Evolutionary conservation across 129 eudicot genomes (phyloP).

Genomic region (Helichrysum umbraculigerum): DNA sequence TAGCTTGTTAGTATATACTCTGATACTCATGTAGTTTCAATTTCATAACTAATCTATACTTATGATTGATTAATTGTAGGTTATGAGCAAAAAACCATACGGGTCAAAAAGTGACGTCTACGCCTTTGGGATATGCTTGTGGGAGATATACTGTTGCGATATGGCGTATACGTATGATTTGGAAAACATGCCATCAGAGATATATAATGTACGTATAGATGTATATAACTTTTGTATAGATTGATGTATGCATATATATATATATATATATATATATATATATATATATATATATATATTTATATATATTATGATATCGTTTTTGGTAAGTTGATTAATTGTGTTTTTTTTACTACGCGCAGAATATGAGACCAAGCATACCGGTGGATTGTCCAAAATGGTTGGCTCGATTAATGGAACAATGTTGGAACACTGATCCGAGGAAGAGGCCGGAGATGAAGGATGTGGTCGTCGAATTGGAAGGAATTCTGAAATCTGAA

Average conservation of each 20-base stretch:
- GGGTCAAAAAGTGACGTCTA: slow-evolving; percentile 46
- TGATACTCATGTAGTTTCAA: not conserved
- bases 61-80: slow-evolving; percentile 7
- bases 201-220: slow-evolving; percentile 29
- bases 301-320: too few relatives aligned
- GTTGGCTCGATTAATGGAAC: slow-evolving; percentile 38
- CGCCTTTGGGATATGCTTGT: slow-evolving; percentile 51
- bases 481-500: slow-evolving; percentile 32
- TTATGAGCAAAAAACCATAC: slow-evolving; percentile 32
- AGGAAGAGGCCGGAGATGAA: slow-evolving; percentile 50
- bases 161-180: slow-evolving; percentile 37
- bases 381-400: slow-evolving; percentile 42
- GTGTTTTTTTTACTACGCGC: not conserved
- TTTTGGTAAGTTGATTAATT: not conserved
- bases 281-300: too few relatives aligned
- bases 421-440: slow-evolving; percentile 45
- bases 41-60: not conserved
- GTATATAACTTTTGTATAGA: not conserved
- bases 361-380: slow-evolving; percentile 46
- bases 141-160: slow-evolving; percentile 54
- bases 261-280: too few relatives aligned
- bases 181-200: slow-evolving; percentile 31
- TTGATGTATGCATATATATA: too few relatives aligned
- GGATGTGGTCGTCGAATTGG: slow-evolving; percentile 35
- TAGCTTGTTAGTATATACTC: not conserved